These are phyloP conservation scores for Helotiales sp. DNA, from an alignment of 2,329 filamentous ascomycete species.

Conservation along the genomic window DNA sequence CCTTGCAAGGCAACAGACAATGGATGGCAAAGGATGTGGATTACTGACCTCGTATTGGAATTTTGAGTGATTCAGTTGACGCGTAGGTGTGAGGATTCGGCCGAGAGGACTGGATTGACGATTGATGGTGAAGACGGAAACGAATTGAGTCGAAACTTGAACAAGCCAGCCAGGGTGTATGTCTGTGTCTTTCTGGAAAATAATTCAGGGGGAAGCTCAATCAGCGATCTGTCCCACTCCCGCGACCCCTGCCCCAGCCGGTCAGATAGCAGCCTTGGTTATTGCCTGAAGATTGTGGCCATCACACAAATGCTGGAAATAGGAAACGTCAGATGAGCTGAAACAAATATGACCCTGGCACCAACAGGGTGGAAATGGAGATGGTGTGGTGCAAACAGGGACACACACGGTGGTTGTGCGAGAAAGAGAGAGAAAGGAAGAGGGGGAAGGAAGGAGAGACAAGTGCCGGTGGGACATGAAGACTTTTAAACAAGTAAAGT, in stretches of 20 bases:
- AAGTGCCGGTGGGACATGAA: slow-evolving; percentile 3
- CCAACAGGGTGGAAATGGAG: neutral
- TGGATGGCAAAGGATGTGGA: neutral
- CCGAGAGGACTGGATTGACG: neutral
- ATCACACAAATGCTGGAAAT: slow-evolving; percentile 1
- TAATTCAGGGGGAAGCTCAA: slow-evolving; percentile 9
- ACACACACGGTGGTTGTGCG: neutral
- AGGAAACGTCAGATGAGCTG: neutral
- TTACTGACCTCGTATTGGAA: slow-evolving; percentile 5
- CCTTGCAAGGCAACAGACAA: slow-evolving; percentile 25
- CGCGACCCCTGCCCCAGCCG: slow-evolving; percentile 10
- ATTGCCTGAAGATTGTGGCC: slow-evolving; percentile 29
- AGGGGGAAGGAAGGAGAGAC: neutral
- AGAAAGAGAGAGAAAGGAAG: slow-evolving; percentile 1
- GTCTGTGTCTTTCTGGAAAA: neutral
- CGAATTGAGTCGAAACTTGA: neutral
- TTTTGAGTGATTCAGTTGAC: neutral
- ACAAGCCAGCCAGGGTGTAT: neutral
- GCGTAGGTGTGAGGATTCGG: neutral
- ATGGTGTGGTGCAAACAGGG: neutral
- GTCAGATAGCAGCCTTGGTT: slow-evolving; percentile 17
- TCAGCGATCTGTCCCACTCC: slow-evolving; percentile 24
- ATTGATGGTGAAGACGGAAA: neutral
- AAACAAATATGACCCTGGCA: slow-evolving; percentile 10
- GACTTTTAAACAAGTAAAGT: neutral